A percentile compares a stretch with the other conserved stretches of the same genome.
phyloP scores from a whole-genome alignment of 805 yeast genomes.

The Hemisphaericaspora nanyangensis region DNA sequence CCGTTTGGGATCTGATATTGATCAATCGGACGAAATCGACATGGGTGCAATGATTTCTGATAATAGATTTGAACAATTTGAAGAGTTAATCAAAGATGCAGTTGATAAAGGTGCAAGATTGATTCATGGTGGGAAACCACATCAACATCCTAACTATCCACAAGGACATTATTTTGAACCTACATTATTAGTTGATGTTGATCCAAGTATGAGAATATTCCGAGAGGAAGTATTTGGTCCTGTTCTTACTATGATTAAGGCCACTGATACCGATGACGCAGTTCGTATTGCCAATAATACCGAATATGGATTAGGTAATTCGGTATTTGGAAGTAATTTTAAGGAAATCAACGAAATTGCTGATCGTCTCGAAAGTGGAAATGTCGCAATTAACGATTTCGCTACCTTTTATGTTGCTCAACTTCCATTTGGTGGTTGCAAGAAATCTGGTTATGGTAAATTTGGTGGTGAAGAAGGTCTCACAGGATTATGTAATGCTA shows the following conservation, averaged over 20 bases:
- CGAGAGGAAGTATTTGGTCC: constrained; percentile 95
- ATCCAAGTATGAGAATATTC: constrained; percentile 70
- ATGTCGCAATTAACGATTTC: constrained; percentile 95
- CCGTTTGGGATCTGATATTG: constrained; percentile 87
- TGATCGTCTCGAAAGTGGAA: constrained; percentile 69
- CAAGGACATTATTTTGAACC: constrained; percentile 94
- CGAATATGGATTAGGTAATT: constrained; percentile 86
- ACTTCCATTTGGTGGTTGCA: constrained; percentile 93
- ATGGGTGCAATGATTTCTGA: constrained; percentile 94
- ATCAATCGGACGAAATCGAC: constrained; percentile 85
- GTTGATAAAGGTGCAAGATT: constrained; percentile 77
- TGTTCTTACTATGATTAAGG: constrained; percentile 73
- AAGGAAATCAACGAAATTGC: constrained; percentile 60
- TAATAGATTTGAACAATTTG: constrained; percentile 65
- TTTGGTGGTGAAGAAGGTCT: constrained; percentile 98
- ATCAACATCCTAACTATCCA: constrained; percentile 86
- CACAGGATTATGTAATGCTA: constrained; percentile 81
- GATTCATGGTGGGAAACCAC: constrained; percentile 76
- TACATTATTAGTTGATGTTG: constrained; percentile 80
- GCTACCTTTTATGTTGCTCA: constrained; percentile 96
- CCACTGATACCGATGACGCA: constrained; percentile 62
- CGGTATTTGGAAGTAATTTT: constrained; percentile 74
- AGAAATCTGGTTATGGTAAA: constrained; percentile 94
- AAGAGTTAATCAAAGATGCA: constrained; percentile 66
- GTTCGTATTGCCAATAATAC: constrained; percentile 76